Evolutionary conservation across 2,329 filamentous ascomycete species (phyloP).

Genomic region (Botrytis deweyae): DNA sequence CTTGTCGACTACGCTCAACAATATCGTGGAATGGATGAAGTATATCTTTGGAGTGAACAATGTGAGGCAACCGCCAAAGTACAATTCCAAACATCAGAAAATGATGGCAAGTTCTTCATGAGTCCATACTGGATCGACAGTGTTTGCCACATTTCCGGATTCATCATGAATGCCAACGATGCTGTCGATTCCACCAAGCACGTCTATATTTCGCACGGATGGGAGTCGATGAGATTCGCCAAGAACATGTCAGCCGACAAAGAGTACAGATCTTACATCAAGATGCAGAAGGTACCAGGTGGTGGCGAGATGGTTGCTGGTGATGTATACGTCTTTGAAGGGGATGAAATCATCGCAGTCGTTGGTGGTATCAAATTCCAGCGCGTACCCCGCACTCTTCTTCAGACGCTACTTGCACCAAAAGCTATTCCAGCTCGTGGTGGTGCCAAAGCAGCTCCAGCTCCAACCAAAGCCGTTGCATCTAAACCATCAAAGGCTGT

Average conservation of each 20-base stretch:
- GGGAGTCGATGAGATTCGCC: constrained; percentile 33
- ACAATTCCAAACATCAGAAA: constrained; percentile 47
- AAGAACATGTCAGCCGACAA: constrained; percentile 28
- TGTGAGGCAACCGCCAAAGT: constrained; percentile 47
- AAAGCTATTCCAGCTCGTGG: constrained; percentile 8
- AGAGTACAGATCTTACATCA: constrained; percentile 31
- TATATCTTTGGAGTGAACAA: constrained; percentile 51
- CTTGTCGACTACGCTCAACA: constrained; percentile 54
- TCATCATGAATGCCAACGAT: constrained; percentile 57
- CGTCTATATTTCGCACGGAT: constrained; percentile 35
- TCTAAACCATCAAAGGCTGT: background rate
- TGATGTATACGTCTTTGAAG: constrained; percentile 43
- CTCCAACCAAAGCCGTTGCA: background rate
- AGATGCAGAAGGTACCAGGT: constrained; percentile 38
- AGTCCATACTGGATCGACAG: constrained; percentile 61
- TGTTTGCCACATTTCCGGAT: constrained; percentile 58
- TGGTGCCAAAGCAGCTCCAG: background rate
- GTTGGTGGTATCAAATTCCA: constrained; percentile 35
- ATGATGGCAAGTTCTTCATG: constrained; percentile 55
- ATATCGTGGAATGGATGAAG: constrained; percentile 57
- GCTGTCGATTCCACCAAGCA: constrained; percentile 31
- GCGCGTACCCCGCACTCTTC: constrained; percentile 20
- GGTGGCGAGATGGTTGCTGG: constrained; percentile 38
- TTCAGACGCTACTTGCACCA: constrained; percentile 22
- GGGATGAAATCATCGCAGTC: constrained; percentile 40